Conservation (phyloP, 768 basidiomycete genomes). For the Tremella yokohamensis region DNA sequence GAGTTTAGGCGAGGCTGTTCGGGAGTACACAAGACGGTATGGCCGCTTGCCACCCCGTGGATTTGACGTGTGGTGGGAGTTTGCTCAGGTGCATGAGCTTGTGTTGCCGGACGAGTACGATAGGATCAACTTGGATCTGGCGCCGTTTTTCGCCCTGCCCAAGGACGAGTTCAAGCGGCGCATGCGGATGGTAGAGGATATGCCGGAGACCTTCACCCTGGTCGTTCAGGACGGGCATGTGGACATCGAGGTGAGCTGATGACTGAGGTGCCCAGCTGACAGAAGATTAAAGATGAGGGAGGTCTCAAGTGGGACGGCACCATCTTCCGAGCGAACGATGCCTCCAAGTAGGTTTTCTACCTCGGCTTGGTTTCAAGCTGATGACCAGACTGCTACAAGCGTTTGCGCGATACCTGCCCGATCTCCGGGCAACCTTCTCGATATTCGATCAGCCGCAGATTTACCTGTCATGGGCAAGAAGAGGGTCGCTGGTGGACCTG, state of each 20-base stretch:
- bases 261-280: slow-evolving; percentile 31
- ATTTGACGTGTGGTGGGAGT: slow-evolving; percentile 52
- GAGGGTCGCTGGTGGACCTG: slow-evolving; percentile 41
- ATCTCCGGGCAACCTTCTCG: slow-evolving; percentile 47
- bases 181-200: slow-evolving; percentile 46
- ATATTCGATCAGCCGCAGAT: slow-evolving; percentile 51
- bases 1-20: slow-evolving; percentile 48
- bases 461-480: slow-evolving; percentile 46
- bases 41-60: slow-evolving; percentile 52
- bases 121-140: slow-evolving; percentile 48
- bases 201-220: slow-evolving; percentile 49
- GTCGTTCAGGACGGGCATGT: slow-evolving; percentile 40
- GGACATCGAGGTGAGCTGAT: slow-evolving; percentile 34
- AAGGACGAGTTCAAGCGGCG: slow-evolving; percentile 46
- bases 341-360: slow-evolving; percentile 23
- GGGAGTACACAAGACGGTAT: slow-evolving; percentile 51
- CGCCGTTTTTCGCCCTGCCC: slow-evolving; percentile 49
- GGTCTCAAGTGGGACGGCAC: slow-evolving; percentile 49
- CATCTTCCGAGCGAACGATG: slow-evolving; percentile 39
- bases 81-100: slow-evolving; percentile 35
- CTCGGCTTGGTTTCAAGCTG: slow-evolving; percentile 18
- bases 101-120: slow-evolving; percentile 51
- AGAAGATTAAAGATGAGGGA: slow-evolving; percentile 42
- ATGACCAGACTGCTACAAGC: slow-evolving; percentile 27
- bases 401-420: slow-evolving; percentile 39